Conservation (phyloP, 2,329 filamentous ascomycete genomes). For the Sporothrix euskadiensis region DNA sequence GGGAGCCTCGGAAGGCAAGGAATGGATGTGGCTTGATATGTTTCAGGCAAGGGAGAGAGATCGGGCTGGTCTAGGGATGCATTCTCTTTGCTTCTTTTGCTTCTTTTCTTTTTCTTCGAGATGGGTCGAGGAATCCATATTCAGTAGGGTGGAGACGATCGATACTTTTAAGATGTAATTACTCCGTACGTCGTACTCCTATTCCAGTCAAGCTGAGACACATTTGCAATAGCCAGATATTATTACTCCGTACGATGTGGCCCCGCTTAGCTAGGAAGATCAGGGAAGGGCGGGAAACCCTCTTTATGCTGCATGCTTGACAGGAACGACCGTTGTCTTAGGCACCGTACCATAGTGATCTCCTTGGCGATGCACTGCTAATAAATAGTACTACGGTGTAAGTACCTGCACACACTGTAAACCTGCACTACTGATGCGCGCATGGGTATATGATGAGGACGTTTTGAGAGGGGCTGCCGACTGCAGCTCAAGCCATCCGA, state of each 20-base stretch:
- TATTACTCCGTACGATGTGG: neutral
- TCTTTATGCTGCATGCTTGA: neutral
- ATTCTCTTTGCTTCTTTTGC: neutral
- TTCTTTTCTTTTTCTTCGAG: neutral
- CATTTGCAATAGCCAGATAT: neutral
- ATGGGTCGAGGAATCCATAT: neutral
- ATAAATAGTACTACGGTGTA: neutral
- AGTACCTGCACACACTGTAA: no score
- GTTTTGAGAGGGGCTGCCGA: neutral
- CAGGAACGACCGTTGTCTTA: neutral
- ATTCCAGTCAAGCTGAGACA: neutral
- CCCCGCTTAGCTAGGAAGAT: neutral
- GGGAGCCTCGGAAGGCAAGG: neutral
- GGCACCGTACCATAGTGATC: neutral
- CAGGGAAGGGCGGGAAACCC: neutral
- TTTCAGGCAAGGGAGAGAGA: neutral
- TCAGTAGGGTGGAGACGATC: neutral
- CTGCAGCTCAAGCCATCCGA: neutral
- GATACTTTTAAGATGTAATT: neutral
- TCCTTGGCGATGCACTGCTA: neutral
- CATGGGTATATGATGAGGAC: neutral
- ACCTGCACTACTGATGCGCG: neutral
- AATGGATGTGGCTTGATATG: neutral
- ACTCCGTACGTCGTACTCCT: no score
- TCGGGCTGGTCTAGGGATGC: neutral